phyloP scores from a whole-genome alignment of 176 grass and related monocot genomes.

The Avena insularis region DNA sequence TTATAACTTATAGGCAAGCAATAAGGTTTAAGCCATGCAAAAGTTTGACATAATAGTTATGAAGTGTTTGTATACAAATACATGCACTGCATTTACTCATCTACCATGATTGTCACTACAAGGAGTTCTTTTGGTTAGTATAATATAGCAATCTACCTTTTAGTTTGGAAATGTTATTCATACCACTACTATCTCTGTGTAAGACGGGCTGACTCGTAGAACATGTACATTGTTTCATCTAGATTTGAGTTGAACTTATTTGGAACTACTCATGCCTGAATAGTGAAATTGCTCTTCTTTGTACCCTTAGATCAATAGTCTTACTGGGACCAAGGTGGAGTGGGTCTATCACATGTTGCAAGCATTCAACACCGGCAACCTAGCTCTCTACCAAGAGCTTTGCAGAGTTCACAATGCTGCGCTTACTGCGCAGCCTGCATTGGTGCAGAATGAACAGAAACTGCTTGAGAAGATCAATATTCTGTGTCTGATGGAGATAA shows the following conservation, averaged over 20 bases:
- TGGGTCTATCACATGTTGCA: constrained; percentile 95
- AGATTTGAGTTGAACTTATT: neutral
- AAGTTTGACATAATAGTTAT: neutral
- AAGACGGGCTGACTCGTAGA: neutral
- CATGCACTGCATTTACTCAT: neutral
- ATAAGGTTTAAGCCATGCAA: neutral
- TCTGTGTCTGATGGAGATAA: constrained; percentile 98
- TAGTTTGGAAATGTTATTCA: constrained; percentile 30
- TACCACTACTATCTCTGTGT: neutral
- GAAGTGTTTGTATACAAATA: neutral
- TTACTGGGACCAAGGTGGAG: constrained; percentile 85
- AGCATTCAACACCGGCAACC: constrained; percentile 86
- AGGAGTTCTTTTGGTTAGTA: neutral
- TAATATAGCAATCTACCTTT: neutral
- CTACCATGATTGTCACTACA: neutral
- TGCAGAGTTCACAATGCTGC: constrained; percentile 81
- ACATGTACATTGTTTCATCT: neutral
- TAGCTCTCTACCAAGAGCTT: constrained; percentile 84
- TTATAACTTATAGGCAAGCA: neutral
- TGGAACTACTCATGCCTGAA: constrained; percentile 33
- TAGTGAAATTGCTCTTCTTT: constrained; percentile 19
- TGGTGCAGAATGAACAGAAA: constrained; percentile 77
- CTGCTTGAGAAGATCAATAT: constrained; percentile 98
- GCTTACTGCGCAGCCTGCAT: constrained; percentile 82
- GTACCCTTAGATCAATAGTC: constrained; percentile 80